These are phyloP conservation scores for Lupinus albus DNA, from an alignment of 306 rosid genomes.

Conservation along the genomic window DNA sequence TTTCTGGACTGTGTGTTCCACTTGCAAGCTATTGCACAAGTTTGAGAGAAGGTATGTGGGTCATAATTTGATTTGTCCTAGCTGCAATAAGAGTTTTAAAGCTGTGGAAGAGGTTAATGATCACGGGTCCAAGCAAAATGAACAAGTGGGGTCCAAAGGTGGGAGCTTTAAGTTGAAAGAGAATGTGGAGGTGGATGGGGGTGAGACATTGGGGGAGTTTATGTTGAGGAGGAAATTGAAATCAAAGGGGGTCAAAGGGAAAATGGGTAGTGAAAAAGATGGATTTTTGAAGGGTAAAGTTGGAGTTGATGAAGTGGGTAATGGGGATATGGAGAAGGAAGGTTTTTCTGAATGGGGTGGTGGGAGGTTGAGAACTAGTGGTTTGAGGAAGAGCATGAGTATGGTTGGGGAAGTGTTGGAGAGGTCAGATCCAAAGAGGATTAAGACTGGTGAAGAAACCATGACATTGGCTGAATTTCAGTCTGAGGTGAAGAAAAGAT, in stretches of 20 bases:
- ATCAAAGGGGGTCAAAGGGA: constrained; percentile 27
- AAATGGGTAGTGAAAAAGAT: constrained; percentile 37
- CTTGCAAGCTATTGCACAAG: constrained; percentile 76
- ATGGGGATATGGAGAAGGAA: constrained; percentile 30
- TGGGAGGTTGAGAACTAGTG: constrained; percentile 50
- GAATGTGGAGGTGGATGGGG: constrained; percentile 12
- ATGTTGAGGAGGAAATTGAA: constrained; percentile 16
- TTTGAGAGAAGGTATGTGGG: constrained; percentile 77
- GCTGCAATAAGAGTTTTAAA: constrained; percentile 66
- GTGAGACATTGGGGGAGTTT: constrained; percentile 18
- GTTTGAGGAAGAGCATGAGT: constrained; percentile 63
- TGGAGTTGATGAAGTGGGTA: constrained; percentile 34
- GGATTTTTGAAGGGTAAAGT: constrained; percentile 32
- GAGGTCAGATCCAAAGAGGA: constrained; percentile 57
- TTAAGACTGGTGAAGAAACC: constrained; percentile 55
- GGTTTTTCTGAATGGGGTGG: constrained; percentile 33
- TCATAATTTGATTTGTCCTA: constrained; percentile 69
- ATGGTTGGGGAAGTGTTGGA: constrained; percentile 73
- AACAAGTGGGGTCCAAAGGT: constrained; percentile 10
- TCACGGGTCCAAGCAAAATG: constrained; percentile 43
- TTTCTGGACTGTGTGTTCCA: constrained; percentile 80
- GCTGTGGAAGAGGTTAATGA: constrained; percentile 63
- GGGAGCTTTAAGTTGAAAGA: constrained; percentile 40
- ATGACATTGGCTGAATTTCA: constrained; percentile 91
- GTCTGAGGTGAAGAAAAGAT: constrained; percentile 55